A percentile compares a stretch with the other conserved stretches of the same genome.
phyloP scores from a whole-genome alignment of 306 rosid genomes.

The Sicyos edulis region DNA sequence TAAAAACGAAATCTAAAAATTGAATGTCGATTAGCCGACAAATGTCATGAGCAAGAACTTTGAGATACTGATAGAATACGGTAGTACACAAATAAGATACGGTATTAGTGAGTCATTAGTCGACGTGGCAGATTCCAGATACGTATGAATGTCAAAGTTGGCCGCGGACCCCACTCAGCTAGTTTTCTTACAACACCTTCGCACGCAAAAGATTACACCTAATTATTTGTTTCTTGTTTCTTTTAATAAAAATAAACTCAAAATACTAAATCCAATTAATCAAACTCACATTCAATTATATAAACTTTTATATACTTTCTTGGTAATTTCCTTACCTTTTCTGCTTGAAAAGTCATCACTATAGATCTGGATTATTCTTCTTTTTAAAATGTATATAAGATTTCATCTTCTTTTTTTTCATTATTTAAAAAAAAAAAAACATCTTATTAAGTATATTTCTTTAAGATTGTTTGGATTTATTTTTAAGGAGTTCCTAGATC shows the following conservation, averaged over 20 bases:
- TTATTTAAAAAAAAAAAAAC: no score
- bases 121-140: not conserved
- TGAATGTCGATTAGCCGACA: not conserved
- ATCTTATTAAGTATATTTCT: no score
- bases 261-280: not conserved
- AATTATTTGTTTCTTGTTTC: not conserved
- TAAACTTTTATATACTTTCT: not conserved
- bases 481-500: no score
- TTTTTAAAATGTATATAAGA: not conserved
- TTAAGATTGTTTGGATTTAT: no score
- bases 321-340: not conserved
- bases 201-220: constrained; percentile 15
- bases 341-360: not conserved
- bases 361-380: not conserved
- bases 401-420: no score
- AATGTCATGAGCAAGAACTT: not conserved
- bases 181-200: constrained; percentile 5
- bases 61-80: not conserved
- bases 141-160: not conserved
- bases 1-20: not conserved
- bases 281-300: not conserved
- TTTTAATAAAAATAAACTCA: not conserved
- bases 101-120: not conserved
- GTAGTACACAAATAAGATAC: constrained; percentile 2
- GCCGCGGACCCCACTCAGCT: constrained; percentile 14